These are phyloP conservation scores for Aspergillus udagawae DNA, from an alignment of 2,329 filamentous ascomycete species.

Conservation along the genomic window DNA sequence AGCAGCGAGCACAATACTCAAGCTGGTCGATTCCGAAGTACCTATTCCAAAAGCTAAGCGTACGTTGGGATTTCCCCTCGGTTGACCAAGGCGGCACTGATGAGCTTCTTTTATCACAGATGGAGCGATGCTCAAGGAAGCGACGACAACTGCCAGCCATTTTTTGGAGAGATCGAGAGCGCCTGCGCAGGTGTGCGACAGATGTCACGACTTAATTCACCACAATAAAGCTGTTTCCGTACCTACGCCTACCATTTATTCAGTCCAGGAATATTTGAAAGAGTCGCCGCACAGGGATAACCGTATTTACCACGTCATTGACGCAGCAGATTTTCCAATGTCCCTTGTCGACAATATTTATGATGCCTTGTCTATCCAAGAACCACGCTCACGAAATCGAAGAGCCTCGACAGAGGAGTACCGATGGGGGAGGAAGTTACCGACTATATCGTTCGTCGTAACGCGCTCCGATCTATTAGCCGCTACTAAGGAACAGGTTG, in stretches of 20 bases:
- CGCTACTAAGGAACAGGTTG: conserved; percentile 77
- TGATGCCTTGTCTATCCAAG: conserved; percentile 64
- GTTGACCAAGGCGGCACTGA: conserved; percentile 1
- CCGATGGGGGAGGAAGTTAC: conserved; percentile 63
- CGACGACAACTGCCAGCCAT: conserved; percentile 14
- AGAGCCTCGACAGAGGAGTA: conserved; percentile 66
- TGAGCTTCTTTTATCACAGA: conserved; percentile 5
- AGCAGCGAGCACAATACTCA: conserved; percentile 8
- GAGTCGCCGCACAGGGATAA: conserved; percentile 89
- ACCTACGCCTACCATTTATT: conserved; percentile 73
- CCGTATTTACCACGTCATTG: conserved; percentile 90
- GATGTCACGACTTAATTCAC: conserved; percentile 79
- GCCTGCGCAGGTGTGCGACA: conserved; percentile 61
- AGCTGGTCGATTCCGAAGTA: conserved; percentile 5
- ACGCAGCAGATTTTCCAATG: conserved; percentile 95
- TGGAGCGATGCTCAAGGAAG: conserved; percentile 19
- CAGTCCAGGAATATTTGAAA: conserved; percentile 76
- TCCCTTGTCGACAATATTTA: conserved; percentile 78
- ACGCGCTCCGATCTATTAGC: conserved; percentile 83
- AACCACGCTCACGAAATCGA: conserved; percentile 74
- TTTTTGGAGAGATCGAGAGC: conserved; percentile 18
- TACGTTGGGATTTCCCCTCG: conserved; percentile 6
- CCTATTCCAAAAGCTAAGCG: conserved; percentile 6
- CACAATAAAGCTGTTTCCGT: conserved; percentile 70
- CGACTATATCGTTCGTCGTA: conserved; percentile 86